Evolutionary conservation across 2,329 filamentous ascomycete genomes (phyloP).

Genomic region (Annulohypoxylon truncatum): DNA sequence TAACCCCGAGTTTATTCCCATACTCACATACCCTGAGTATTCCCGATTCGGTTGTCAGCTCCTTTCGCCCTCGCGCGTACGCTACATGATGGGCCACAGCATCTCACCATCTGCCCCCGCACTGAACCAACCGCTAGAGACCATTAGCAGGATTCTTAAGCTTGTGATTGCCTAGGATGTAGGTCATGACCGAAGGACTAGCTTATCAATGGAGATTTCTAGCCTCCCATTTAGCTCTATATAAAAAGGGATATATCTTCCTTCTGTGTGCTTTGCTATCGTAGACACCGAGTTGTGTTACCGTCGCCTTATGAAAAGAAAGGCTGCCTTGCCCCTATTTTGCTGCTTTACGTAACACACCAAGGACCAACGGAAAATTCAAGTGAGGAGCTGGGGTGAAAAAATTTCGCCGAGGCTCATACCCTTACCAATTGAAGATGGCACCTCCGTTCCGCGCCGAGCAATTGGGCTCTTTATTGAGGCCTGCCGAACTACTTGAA

Average conservation of each 20-base stretch:
- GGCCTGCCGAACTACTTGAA: constrained; percentile 72
- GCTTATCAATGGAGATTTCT: neutral
- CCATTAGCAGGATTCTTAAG: constrained; percentile 22
- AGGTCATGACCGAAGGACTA: constrained; percentile 1
- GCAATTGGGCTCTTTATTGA: constrained; percentile 78
- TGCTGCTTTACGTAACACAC: neutral
- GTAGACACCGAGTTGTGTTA: neutral
- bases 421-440: constrained; percentile 31
- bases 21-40: neutral
- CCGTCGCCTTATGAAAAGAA: neutral
- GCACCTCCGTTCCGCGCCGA: constrained; percentile 76
- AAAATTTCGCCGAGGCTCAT: neutral
- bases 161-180: neutral
- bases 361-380: neutral
- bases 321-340: neutral
- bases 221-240: constrained; percentile 1
- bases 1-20: constrained; percentile 9
- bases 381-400: neutral
- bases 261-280: neutral
- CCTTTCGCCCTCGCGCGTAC: neutral
- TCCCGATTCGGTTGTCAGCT: constrained; percentile 19
- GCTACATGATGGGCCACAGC: constrained; percentile 3
- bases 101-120: constrained; percentile 32
- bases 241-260: constrained; percentile 4
- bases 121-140: constrained; percentile 27